Evolutionary conservation across 1,139 yeast species (phyloP), one percentile per base, ranked within the genome.

Genomic region (Taphrina confusa): DNA sequence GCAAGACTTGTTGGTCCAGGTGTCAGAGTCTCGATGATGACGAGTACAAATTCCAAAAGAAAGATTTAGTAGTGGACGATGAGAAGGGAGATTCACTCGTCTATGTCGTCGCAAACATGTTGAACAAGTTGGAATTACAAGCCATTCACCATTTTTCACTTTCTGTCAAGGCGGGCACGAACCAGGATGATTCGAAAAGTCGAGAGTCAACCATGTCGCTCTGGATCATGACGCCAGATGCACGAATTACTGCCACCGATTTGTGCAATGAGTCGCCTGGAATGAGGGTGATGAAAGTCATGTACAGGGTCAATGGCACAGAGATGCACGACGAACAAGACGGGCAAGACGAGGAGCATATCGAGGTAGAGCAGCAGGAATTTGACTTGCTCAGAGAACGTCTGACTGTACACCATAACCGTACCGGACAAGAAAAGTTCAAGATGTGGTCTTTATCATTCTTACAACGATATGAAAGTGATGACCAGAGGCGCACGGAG

Each of bases 201-300:
- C 14, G 12, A 18, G 30, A 9, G 1, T 18, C 27, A 16, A 33
- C 12, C 22, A 18, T 54, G 2, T 12, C 44, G 44, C 22, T 54
- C 2, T 54, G 58, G 58, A 14, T 54, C 20, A 18, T 54, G 45
- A 44, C 58, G 16, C 51, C 49, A 11, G 58, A 54, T 18, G 33
- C 49, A 20, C 16, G 51, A 18, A 36, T 54, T 2, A 47, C 52
- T 1, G 42, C 52, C 6, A 20, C 52, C 5, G 28, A 20, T 6
- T 11, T 47, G 4, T 18, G 20, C 18, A 16, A 33, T 33, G 12
- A 18, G 1, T 33, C 52, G 8, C 52, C 52, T 1, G 52, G 52
- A 2, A 4, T 9, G 20, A 8, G 52, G 2, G 31, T 47, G 5
- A 4, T 4, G 31, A 47, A 47, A 22, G 31, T 47, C 42, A 31